Base-by-base conservation (phyloP, 345 rosid genomes). In the Cardamine resedifolia region DNA sequence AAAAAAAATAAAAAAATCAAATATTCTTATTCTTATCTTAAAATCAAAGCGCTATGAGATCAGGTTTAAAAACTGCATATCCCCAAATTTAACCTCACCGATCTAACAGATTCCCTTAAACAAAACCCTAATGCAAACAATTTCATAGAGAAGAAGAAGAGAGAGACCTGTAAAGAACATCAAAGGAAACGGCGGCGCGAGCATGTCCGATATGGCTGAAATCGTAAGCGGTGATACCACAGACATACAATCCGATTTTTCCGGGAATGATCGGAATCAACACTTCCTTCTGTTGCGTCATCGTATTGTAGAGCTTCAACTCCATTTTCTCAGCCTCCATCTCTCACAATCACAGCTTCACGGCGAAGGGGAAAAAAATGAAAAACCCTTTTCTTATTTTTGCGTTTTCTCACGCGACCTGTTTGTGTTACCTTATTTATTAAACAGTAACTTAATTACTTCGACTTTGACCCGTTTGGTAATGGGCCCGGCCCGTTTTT, bases 121-220 rank as follows among this genome's bases (percentile, higher is more conserved):
- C 2, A 57, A 70, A 52, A 26, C 10, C 78, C 12, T 16, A 59
- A 15, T 28, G 0, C 2, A 57, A 31, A 18, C 1, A 52, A 41
- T 7, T 6, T 39, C 2, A 1, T 0, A 10, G 15, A 30, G 7
- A 16, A 15, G 20, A 23, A 27, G 57, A 56, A 18, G 26, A 55
- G 31, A 30, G 7, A 9, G 8, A 89, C 97, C 97, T 86, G 85
- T 78, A 88, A 31, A 91, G 88, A 12, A 94, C 78, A 66, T 94
- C 97, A 20, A 94, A 94, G 56, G 87, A 67, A 44, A 91, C 86
- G 21, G 95, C 97, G 30, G 97, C 95, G 26, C 97, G 93, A 43
- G 91, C 98, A 64, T 89, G 98, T 34, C 93, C 97, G 31, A 94
- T 79, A 77, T 89, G 98, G 81, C 98, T 91, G 83, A 81, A 80